Evolutionary conservation across 768 basidiomycete genomes (phyloP), one percentile per base, ranked within the genome.

Genomic region (Leucocoprinus sp.): DNA sequence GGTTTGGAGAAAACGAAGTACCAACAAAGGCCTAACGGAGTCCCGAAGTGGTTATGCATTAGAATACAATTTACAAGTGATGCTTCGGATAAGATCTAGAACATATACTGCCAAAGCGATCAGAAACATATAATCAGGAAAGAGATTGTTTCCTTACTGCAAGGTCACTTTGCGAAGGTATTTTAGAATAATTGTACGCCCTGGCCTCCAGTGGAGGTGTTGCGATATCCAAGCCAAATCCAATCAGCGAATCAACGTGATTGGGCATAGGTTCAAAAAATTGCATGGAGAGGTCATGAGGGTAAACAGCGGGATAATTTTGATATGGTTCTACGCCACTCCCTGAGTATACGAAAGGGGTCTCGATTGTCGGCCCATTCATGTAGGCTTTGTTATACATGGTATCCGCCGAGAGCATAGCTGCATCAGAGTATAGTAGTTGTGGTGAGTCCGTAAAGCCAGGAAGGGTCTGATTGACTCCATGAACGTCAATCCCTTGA

Each of bases 401-500:
- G 23, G 45, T 8, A 7, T 48, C 46, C 31, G 47, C 48, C 24
- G 53, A 45, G 35, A 45, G 52, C 22, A 55, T 36, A 23, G 54
- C 42, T 37, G 50, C 39, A 31, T 51, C 42, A 11, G 53, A 41
- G 48, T 56, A 59, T 8, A 54, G 51, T 34, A 57, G 54, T 50
- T 63, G 63, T 4, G 62, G 51, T 18, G 62, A 54, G 19, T 67
- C 65, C 14, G 57, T 38, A 49, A 61, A 61, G 24, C 56, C 54
- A 12, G 60, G 53, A 21, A 65, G 55, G 5, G 58, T 56, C 24
- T 63, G 58, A 45, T 59, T 61, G 54, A 66, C 59, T 27, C 26
- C 26, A 5, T 60, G 55, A 27, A 63, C 47, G 19, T 70, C 66
- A 46, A 67, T 59, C 15, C 61, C 50, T 19, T 62, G 62, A 48